Base-by-base conservation (phyloP, 257 asterid species). In the Coffea eugenioides region DNA sequence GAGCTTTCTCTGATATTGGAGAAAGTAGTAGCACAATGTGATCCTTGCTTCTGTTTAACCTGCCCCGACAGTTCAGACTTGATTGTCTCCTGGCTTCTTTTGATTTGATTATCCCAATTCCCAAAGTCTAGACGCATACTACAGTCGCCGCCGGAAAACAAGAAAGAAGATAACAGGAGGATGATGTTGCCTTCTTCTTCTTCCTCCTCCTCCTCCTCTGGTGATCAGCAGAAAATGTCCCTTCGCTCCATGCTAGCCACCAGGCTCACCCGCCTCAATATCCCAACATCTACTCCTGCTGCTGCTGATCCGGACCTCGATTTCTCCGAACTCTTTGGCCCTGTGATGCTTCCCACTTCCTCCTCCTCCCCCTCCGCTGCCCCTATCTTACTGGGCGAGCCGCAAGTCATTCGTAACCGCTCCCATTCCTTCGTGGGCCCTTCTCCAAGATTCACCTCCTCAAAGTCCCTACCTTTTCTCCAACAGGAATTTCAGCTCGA, bases 371-470 rank as follows among this genome's bases (percentile, higher is more conserved):
- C 92, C 31, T 64, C 96, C 20, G 62, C 96, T n/a, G 73, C 93
- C 20, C 56, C 89, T 9, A 84, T 86, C 71, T 89, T 87, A 80
- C 82, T 83, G 8, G 92, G 94, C 31, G 92, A 92, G 89, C 97
- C 98, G 61, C 94, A 79, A 71, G 84, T 92, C 45, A 90, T 92
- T 61, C 91, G 89, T 82, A 85, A 90, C 76, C 89, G 98, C 23
- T 91, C 98, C 80, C 98, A 92, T 89, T 92, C 98, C 64, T 89
- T 92, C 75, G 90, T 94, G 75, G 98, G 98, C 25, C 98, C 98
- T 11, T 94, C 98, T 2, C 98, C 98, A 4, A 90, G 97, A 68
- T 84, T 89, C 89, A 88, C 96, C 73, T 97, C 83, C 88, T 87
- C 97, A 76, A 89, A 84, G 80, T 77, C 92, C 62, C 85, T 92